Evolutionary conservation across 208 protist species (phyloP).

Genomic region (Vickermania spadyakhi): DNA sequence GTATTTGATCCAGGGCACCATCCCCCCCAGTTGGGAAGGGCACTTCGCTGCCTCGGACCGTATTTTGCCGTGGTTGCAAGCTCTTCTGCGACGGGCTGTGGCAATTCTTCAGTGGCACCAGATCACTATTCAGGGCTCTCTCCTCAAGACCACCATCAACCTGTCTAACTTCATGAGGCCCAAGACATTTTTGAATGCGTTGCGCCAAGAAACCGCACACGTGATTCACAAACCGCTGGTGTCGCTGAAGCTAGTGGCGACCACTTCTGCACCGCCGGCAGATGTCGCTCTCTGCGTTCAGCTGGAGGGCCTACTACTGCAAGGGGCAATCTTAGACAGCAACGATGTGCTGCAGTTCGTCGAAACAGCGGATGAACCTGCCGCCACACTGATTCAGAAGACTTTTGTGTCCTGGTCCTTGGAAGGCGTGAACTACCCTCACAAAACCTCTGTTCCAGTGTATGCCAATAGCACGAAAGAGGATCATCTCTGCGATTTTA

Average conservation of each 20-base stretch:
- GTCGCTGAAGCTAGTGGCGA: conserved; percentile 52
- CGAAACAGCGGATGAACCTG: conserved; percentile 73
- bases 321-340: conserved; percentile 77
- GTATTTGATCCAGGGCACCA: conserved; percentile 71
- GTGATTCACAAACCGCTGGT: conserved; percentile 66
- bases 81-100: conserved; percentile 70
- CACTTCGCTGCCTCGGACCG: conserved; percentile 75
- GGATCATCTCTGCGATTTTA: conserved; percentile 78
- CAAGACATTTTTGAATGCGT: conserved; percentile 92
- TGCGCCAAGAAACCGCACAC: conserved; percentile 93
- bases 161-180: conserved; percentile 88
- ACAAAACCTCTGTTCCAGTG: conserved; percentile 41
- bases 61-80: conserved; percentile 80
- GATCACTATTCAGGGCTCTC: conserved; percentile 24
- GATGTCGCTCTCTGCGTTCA: conserved; percentile 37
- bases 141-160: conserved; percentile 69
- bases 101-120: conserved; percentile 68
- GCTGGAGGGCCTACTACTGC: conserved; percentile 71
- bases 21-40: conserved; percentile 83
- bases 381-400: conserved; percentile 64
- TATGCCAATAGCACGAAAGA: conserved; percentile 82
- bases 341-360: conserved; percentile 57
- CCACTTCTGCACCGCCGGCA: conserved; percentile 29
- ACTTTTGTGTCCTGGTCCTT: conserved; percentile 54
- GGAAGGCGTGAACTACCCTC: not conserved